Evolutionary conservation across 2,329 filamentous ascomycete genomes (phyloP), one percentile per base, ranked within the genome.

Genomic region (Grosmannia penicillata): DNA sequence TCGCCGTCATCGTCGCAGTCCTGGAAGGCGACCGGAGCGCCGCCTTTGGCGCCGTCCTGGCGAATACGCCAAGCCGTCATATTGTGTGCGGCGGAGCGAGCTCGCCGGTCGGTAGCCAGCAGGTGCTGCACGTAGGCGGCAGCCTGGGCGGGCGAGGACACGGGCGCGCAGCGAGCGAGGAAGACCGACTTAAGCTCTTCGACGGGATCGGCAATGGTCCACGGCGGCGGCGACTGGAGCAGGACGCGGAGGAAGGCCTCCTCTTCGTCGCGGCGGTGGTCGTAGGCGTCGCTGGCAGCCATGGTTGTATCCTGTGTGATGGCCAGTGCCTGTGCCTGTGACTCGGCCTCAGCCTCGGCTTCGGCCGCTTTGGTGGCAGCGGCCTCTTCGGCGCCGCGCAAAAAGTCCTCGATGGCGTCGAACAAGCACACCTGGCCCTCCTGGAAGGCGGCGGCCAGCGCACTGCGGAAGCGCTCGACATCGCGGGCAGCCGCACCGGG

Each of bases 1-100:
- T 98, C 91, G 3, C 91, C 91, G 55, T 98, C 91, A 51, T 98
- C 91, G 51, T 98, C 83, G 53, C 80, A 95, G 58, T 98, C 91
- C 56, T 96, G 87, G 48, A 78, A 85, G 22, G 63, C 62, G 36
- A 69, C 70, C 8, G 8, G 33, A 5, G 65, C 70, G 72, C 38
- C 95, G 13, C 10, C 37, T 5, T 64, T 62, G 40, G 63, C 68
- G 0, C 72, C 73, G 3, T 23, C 18, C n/a, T n/a, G n/a, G 23
- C 71, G 73, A 39, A 96, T 87, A 10, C 91, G 74, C 83, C 86
- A 96, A 2, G 89, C 89, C 17, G 81, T 87, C 53, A 98, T 95
- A 56, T 96, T 96, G 57, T 98, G 91, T 43, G 89, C 86, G 5
- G 91, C 91, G 33, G 70, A 65, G n/a, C 85, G 78, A 26, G 85